A percentile compares a stretch with the other conserved stretches of the same genome.
These are phyloP conservation scores for Cutaneotrichosporon daszewskae DNA, from an alignment of 1,284 basidiomycete species.

Conservation along the genomic window DNA sequence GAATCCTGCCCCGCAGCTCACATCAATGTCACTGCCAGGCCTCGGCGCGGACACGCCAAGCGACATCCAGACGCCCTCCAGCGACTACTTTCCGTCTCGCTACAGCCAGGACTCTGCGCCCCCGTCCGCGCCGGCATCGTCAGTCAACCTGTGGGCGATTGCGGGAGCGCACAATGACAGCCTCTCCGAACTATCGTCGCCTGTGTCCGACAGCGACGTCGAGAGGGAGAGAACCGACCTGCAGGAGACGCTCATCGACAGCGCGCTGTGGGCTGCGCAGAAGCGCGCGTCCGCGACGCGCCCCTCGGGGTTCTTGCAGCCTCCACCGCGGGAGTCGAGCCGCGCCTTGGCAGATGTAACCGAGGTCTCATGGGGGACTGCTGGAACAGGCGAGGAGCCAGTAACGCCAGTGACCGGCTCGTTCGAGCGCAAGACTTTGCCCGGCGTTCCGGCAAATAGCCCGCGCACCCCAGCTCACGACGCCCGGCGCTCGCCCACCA, in stretches of 20 bases:
- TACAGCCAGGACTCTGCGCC: conserved; percentile 37
- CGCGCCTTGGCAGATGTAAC: too few species aligned
- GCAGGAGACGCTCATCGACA: conserved; percentile 3
- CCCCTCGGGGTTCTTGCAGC: too few species aligned
- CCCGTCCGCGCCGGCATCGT: conserved; percentile 17
- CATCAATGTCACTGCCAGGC: not conserved
- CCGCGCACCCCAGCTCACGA: conserved; percentile 1
- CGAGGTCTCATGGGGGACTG: too few species aligned
- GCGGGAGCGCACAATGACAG: not conserved
- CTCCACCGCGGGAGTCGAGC: not conserved
- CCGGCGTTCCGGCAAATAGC: conserved; percentile 2
- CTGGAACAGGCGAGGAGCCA: too few species aligned
- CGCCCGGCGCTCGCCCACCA: not conserved
- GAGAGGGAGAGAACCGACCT: not conserved
- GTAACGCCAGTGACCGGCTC: not conserved
- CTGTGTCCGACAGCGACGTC: not conserved
- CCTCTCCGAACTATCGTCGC: not conserved
- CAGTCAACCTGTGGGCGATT: conserved; percentile 11
- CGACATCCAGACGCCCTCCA: too few species aligned
- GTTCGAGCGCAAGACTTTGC: conserved; percentile 1
- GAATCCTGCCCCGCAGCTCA: not conserved
- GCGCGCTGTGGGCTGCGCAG: not conserved
- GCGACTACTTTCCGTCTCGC: conserved; percentile 12
- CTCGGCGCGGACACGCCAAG: too few species aligned
- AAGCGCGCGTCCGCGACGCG: not conserved